Base-by-base conservation (phyloP, 148 eudicot genomes). In the Fallopia convolvulus region DNA sequence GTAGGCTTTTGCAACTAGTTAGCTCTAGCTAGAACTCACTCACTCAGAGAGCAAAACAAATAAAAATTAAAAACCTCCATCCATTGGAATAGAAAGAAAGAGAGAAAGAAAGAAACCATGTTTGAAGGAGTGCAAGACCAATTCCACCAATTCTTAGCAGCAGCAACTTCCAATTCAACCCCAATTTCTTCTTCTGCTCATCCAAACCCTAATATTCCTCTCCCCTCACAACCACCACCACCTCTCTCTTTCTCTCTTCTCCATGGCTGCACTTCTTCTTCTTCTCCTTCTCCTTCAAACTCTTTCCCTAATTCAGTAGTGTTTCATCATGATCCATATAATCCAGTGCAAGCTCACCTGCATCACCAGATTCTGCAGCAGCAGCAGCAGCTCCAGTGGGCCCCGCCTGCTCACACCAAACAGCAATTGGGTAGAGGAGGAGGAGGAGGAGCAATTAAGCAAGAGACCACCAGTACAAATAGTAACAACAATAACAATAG, bases 81-180 rank as follows among this genome's bases (percentile, higher is more conserved):
- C 6, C 60, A 74, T 12, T 48, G 17, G 14, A 42, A 21, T 14
- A 56, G 50, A 42, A 48, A 76, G 42, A 76, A 50, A 52, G 58
- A 18, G 2, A 58, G 55, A 30, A 73, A 74, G 68, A 74, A 44
- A 50, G 32, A 63, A 68, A 78, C 74, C 75, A 93, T 93, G 98
- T 93, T 93, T 83, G 91, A 92, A 82, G 93, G 85, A 83, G 88
- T 90, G 50, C 87, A 84, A 48, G 93, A 93, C 42, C 96, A 90
- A 70, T 88, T 90, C 79, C 88, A 86, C 85, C 92, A 90, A 79
- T 91, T 89, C 84, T 84, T 91, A 85, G 86, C 91, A 21, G 82
- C 91, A 15, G 71, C 84, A 36, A 36, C 39, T 41, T 60, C 88
- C 76, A 79, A 81, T 1, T 46, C 76, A 80, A 56, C 81, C 6